Conservation (phyloP, 768 basidiomycete species). For the Termitomyces sp. region DNA sequence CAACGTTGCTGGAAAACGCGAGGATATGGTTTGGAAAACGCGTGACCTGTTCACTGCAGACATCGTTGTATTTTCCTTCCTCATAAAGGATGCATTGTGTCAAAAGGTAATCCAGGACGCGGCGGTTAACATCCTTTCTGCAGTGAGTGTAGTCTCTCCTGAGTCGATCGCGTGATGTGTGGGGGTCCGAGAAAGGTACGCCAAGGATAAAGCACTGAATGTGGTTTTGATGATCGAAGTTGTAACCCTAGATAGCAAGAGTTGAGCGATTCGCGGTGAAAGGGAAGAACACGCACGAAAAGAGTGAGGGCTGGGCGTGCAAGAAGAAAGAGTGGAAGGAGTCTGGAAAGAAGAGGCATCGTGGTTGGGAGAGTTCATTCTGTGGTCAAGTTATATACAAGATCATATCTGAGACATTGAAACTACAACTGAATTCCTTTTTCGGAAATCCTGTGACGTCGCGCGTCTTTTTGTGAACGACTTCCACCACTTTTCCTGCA, state of each 20-base stretch:
- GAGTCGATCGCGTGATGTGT: constrained; percentile 4
- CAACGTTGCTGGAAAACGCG: constrained; percentile 5
- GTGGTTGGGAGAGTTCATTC: neutral
- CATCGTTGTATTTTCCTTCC: constrained; percentile 2
- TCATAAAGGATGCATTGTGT: constrained; percentile 10
- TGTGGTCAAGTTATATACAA: constrained; percentile 1
- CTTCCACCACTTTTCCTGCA: constrained; percentile 1
- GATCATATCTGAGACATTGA: constrained; percentile 6
- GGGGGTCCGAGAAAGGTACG: constrained; percentile 8
- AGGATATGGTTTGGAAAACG: constrained; percentile 9
- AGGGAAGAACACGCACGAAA: neutral
- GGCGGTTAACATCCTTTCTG: constrained; percentile 9
- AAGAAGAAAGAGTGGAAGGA: constrained; percentile 10
- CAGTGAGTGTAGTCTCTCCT: constrained; percentile 9
- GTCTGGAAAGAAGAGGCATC: constrained; percentile 4
- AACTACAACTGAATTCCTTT: neutral
- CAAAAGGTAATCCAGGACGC: constrained; percentile 11
- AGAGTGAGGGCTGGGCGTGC: constrained; percentile 2
- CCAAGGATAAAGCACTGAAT: constrained; percentile 10
- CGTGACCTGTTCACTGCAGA: constrained; percentile 8
- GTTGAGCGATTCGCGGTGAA: neutral
- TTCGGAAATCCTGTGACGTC: neutral
- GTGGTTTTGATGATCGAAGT: neutral
- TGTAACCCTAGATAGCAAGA: constrained; percentile 1
- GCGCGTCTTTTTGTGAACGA: neutral